Conservation (phyloP, 2,329 filamentous ascomycete species). For the Leptographium procerum region DNA sequence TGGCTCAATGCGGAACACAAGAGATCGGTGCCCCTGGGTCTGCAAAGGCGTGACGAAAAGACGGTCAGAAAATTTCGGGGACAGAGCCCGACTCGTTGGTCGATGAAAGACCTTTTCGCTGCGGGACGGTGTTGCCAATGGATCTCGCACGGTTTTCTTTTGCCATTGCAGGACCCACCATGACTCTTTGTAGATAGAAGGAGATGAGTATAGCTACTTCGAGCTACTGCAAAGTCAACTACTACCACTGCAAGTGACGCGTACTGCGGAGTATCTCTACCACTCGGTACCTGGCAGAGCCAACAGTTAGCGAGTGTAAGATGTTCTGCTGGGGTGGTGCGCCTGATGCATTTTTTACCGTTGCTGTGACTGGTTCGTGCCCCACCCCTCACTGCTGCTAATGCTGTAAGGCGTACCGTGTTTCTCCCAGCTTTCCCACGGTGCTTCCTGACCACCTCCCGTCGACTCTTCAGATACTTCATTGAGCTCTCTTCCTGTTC, state of each 20-base stretch:
- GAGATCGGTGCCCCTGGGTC: neutral
- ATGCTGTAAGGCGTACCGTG: conserved; percentile 1
- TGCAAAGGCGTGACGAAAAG: neutral
- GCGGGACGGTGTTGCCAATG: neutral
- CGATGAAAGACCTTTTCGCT: neutral
- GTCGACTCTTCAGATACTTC: neutral
- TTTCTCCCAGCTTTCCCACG: neutral
- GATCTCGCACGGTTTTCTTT: neutral
- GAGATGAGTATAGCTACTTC: neutral
- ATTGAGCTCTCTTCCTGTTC: neutral
- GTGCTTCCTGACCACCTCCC: neutral
- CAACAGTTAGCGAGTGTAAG: conserved; percentile 13
- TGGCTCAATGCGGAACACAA: neutral
- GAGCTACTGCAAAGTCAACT: neutral
- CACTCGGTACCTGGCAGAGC: conserved; percentile 5
- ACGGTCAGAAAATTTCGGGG: neutral
- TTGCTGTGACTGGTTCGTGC: conserved; percentile 4
- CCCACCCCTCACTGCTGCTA: neutral
- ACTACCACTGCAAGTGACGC: neutral
- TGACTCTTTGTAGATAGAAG: neutral
- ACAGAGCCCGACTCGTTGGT: neutral
- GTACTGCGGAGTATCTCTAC: neutral
- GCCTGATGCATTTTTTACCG: conserved; percentile 6
- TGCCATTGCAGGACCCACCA: neutral
- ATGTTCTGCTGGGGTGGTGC: conserved; percentile 1